Conservation (phyloP, 441 rosid genomes). For the Aleurites moluccanus region DNA sequence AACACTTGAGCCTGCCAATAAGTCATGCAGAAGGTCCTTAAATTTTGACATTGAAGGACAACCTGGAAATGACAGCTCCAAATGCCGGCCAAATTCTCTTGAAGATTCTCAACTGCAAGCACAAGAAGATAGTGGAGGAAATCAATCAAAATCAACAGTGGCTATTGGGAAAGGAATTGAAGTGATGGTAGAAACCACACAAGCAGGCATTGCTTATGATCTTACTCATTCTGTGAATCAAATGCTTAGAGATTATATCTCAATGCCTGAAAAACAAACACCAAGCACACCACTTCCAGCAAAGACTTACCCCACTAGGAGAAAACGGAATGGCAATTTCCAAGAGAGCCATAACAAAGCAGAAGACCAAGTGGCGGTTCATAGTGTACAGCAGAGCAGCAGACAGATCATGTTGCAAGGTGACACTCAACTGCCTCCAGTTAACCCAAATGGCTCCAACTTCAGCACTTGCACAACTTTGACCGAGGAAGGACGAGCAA, state of each 20-base stretch:
- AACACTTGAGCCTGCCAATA: constrained; percentile 30
- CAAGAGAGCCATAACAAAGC: constrained; percentile 16
- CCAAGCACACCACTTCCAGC: constrained; percentile 44
- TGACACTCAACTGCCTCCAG: constrained; percentile 26
- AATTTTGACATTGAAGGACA: constrained; percentile 58
- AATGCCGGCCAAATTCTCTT: constrained; percentile 20
- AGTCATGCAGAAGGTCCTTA: constrained; percentile 62
- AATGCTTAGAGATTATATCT: constrained; percentile 27
- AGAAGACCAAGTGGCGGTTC: constrained; percentile 22
- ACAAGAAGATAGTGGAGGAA: constrained; percentile 24
- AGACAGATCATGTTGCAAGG: constrained; percentile 25
- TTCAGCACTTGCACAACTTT: constrained; percentile 23
- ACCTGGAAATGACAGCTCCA: constrained; percentile 25
- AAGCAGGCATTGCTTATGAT: constrained; percentile 31
- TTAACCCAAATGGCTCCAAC: constrained; percentile 26
- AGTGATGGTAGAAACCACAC: constrained; percentile 33
- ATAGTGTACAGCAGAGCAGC: constrained; percentile 16
- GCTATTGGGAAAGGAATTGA: constrained; percentile 36
- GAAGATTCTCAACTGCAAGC: constrained; percentile 28
- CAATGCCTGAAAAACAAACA: constrained; percentile 34
- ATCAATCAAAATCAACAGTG: constrained; percentile 32
- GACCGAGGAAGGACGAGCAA: constrained; percentile 33
- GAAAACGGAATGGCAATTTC: constrained; percentile 19
- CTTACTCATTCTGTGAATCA: constrained; percentile 31
- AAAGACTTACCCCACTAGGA: constrained; percentile 26